phyloP scores from a whole-genome alignment of 1,284 basidiomycete genomes.

The Sparassis latifolia region DNA sequence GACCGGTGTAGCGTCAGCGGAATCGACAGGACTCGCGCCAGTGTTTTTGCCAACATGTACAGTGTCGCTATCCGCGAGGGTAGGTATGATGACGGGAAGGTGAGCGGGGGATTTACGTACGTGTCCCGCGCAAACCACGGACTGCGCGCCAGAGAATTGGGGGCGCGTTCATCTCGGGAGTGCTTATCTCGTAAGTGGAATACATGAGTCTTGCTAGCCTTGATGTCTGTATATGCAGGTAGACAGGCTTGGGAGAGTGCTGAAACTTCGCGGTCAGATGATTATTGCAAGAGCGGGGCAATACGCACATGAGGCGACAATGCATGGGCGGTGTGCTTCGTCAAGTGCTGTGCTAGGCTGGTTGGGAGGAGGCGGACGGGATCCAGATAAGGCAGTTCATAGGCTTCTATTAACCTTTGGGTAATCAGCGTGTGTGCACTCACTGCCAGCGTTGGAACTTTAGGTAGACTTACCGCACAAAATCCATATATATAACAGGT shows the following conservation, averaged over 20 bases:
- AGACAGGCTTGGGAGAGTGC: constrained; percentile 54
- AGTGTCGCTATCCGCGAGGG: constrained; percentile 41
- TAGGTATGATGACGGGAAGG: no score
- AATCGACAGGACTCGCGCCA: constrained; percentile 52
- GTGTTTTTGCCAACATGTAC: constrained; percentile 54
- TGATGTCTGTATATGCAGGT: constrained; percentile 57
- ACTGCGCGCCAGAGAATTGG: constrained; percentile 81
- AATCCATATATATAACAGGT: constrained; percentile 69
- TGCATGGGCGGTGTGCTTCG: constrained; percentile 55
- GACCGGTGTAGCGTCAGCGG: constrained; percentile 53
- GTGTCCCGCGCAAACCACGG: constrained; percentile 64
- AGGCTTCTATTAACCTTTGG: constrained; percentile 61
- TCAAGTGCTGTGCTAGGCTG: constrained; percentile 63
- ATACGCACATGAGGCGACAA: constrained; percentile 62
- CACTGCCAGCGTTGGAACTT: not conserved
- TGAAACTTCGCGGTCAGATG: constrained; percentile 22
- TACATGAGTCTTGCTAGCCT: constrained; percentile 54
- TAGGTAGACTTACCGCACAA: constrained; percentile 46
- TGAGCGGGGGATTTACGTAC: constrained; percentile 39
- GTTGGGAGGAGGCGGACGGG: constrained; percentile 58
- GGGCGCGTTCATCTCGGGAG: constrained; percentile 75
- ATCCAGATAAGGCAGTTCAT: constrained; percentile 81
- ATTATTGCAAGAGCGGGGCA: not conserved
- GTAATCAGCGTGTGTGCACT: not conserved
- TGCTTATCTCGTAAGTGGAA: constrained; percentile 48